Base-by-base conservation (phyloP, 192 early-diverging fungal genomes). In the Gryganskiella cystojenkinii region DNA sequence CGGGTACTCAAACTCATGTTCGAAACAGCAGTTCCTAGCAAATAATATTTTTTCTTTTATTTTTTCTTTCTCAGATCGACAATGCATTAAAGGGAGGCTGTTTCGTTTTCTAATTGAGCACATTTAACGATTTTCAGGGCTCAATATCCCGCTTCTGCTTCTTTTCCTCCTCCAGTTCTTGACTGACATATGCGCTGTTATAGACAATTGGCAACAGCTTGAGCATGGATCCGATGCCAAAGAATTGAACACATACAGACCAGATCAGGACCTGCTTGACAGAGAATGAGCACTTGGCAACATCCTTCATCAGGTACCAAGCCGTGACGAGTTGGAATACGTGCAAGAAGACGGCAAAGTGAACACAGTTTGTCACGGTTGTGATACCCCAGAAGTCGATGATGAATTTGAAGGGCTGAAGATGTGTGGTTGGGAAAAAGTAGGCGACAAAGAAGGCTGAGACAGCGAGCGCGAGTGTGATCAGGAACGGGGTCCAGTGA, bases 181-280 rank as follows among this genome's bases (percentile, higher is more conserved):
- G 54, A 6, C 46, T 42, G 35, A 64, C 71, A 57, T 64, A 73
- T 22, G 47, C 55, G 55, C 71, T 73, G 13, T 73, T 59, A 30
- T 73, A 73, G 3, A 73, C 71, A 57, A 73, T 73, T 17, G 71
- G 71, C 33, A 73, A 37, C 40, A 73, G 46, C 56, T 73, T 73
- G n/a, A 73, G 31, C 71, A 73, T 73, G 5, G 71, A 73, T 15
- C 62, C 71, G 27, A 73, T 73, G 1, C 71, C 71, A 34, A 73
- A 27, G 20, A 58, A 56, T 46, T 73, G 71, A 0, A 73, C 63
- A 60, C 71, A 73, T 2, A 42, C 55, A 1, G 40, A 43, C 71
- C 71, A 73, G 30, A 64, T 60, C 0, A n/a, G 8, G 19, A 31
- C 58, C 45, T 73, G 71, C 31, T 30, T 58, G 56, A 64, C 14